These are phyloP conservation scores for Leishmania lainsoni DNA, from an alignment of 208 protist species.

Conservation along the genomic window DNA sequence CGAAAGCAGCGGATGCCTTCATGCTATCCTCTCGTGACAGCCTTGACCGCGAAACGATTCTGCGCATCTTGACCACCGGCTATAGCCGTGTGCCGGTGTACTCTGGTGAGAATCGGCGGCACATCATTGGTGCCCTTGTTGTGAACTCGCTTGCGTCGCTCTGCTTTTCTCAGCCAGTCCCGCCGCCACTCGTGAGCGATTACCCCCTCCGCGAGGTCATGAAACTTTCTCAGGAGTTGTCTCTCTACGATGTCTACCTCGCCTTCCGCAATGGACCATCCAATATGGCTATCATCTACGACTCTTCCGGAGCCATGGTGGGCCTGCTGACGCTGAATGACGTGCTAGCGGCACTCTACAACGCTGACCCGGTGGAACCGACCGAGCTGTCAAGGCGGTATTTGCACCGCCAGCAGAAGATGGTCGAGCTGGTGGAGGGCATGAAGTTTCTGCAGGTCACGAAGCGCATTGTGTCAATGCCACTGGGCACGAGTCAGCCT, in stretches of 20 bases:
- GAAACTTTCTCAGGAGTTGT: conserved; percentile 48
- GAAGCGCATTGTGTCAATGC: conserved; percentile 27
- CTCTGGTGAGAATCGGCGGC: conserved; percentile 53
- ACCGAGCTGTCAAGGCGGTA: conserved; percentile 19
- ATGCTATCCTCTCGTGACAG: conserved; percentile 65
- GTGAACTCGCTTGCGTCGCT: conserved; percentile 84
- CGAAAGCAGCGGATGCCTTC: conserved; percentile 57
- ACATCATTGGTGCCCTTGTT: conserved; percentile 88
- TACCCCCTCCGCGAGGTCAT: conserved; percentile 73
- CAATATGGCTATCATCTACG: conserved; percentile 75
- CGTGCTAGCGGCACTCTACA: conserved; percentile 57
- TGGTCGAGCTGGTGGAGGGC: conserved; percentile 45
- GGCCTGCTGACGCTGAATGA: conserved; percentile 76
- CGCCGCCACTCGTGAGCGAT: conserved; percentile 60
- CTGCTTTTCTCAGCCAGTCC: conserved; percentile 53
- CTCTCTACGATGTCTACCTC: conserved; percentile 70
- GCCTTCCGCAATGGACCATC: conserved; percentile 56
- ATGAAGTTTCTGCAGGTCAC: conserved; percentile 49
- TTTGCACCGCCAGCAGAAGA: conserved; percentile 45
- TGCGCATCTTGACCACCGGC: conserved; percentile 59
- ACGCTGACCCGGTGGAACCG: conserved; percentile 32
- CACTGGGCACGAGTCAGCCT: conserved; percentile 7
- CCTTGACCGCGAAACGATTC: conserved; percentile 70
- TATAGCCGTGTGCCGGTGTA: conserved; percentile 90
- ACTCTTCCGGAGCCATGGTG: conserved; percentile 48